A percentile compares a stretch with the other conserved stretches of the same genome.
Evolutionary conservation across 2,329 filamentous ascomycete genomes (phyloP).

Genomic region (Talaromyces rugulosus): DNA sequence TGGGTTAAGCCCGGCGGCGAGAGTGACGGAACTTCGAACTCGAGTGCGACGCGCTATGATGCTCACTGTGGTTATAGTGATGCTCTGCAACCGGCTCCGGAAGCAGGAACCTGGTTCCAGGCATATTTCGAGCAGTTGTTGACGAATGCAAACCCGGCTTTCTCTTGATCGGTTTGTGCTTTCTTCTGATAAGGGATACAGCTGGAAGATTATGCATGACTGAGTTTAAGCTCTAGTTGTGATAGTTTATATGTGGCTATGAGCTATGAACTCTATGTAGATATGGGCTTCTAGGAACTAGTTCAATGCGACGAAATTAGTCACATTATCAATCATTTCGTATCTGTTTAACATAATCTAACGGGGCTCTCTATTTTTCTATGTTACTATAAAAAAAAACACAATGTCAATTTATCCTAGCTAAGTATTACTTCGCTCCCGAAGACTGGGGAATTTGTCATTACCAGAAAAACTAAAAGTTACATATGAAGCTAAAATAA

Average conservation of each 20-base stretch:
- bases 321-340: too few relatives aligned
- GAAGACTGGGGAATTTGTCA: too few relatives aligned
- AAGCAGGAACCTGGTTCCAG: constrained; percentile 66
- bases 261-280: background rate
- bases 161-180: constrained; percentile 10
- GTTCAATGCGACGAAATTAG: too few relatives aligned
- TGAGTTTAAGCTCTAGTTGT: background rate
- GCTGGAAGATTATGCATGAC: background rate
- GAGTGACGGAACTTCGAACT: constrained; percentile 49
- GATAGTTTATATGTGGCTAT: background rate
- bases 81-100: constrained; percentile 61
- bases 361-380: too few relatives aligned
- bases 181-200: background rate
- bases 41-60: constrained; percentile 50
- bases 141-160: constrained; percentile 24
- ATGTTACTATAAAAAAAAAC: too few relatives aligned
- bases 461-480: too few relatives aligned
- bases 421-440: too few relatives aligned
- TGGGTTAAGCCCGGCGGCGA: constrained; percentile 67
- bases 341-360: too few relatives aligned
- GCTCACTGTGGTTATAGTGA: constrained; percentile 51
- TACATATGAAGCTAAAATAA: too few relatives aligned
- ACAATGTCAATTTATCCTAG: too few relatives aligned
- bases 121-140: constrained; percentile 30
- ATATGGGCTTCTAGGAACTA: background rate